These are phyloP conservation scores for Colletotrichum simmondsii DNA, from an alignment of 2,329 filamentous ascomycete species.

Conservation along the genomic window DNA sequence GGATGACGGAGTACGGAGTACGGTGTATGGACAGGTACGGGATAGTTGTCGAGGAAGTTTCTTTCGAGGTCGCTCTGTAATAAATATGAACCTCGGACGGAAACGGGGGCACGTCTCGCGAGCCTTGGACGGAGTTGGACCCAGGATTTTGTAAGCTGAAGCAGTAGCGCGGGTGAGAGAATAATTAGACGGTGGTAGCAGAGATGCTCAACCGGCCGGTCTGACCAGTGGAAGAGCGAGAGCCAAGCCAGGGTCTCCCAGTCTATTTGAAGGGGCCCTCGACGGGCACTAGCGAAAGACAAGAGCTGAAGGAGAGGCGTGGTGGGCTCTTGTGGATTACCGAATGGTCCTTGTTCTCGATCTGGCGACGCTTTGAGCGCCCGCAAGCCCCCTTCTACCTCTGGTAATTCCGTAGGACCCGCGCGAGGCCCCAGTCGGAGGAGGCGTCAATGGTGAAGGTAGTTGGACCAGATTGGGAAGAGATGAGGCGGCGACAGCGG, in stretches of 20 bases:
- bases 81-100: slow-evolving; percentile 34
- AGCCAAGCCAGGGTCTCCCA: slow-evolving; percentile 19
- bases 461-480: slow-evolving; percentile 2
- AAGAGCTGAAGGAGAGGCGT: slow-evolving; percentile 20
- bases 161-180: slow-evolving; percentile 29
- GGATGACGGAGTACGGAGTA: neutral
- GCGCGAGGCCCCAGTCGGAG: slow-evolving; percentile 10
- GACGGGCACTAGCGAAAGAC: slow-evolving; percentile 8
- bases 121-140: slow-evolving; percentile 17
- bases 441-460: slow-evolving; percentile 29
- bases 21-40: neutral
- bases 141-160: slow-evolving; percentile 17
- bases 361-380: slow-evolving; percentile 24
- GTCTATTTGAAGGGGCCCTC: slow-evolving; percentile 26
- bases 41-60: slow-evolving; percentile 7
- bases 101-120: slow-evolving; percentile 26
- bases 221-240: neutral
- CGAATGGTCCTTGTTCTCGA: slow-evolving; percentile 20
- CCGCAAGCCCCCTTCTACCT: slow-evolving; percentile 21
- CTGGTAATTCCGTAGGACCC: slow-evolving; percentile 26
- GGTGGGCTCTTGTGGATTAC: slow-evolving; percentile 19
- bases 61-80: slow-evolving; percentile 22
- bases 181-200: slow-evolving; percentile 23
- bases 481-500: neutral
- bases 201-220: slow-evolving; percentile 6